Base-by-base conservation (phyloP, 164 flowering plant genomes). In the Malania oleifera region DNA sequence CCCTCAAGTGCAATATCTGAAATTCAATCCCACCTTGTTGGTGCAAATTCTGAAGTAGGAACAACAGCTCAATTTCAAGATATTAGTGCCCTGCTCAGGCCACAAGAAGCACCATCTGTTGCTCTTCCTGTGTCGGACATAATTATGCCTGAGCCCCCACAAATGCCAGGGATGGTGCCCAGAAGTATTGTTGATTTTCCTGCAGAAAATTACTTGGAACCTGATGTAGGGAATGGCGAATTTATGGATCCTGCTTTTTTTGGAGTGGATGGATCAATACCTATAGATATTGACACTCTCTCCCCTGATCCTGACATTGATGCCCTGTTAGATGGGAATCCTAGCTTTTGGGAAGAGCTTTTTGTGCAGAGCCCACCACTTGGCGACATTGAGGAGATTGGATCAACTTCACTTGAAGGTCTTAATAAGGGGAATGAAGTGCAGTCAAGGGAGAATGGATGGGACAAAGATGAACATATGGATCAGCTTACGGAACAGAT, bases 401-500 rank as follows among this genome's bases (percentile, higher is more conserved):
- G 79, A 13, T 59, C 75, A 3, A 43, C 54, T 50, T 39, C 60
- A 3, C 39, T 52, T 14, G 87, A 79, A 45, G 79, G 49, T 45
- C 22, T 43, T 46, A 27, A 58, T 13, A 62, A 58, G 26, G 77
- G 41, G 59, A 63, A 34, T 25, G 80, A 71, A 29, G 60, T 1
- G n/a, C 72, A 74, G 50, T 70, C 66, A 17, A 38, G 45, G 50
- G 83, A 69, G 52, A 85, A 82, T 45, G 88, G 79, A 55, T 78
- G 85, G 91, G 67, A 67, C 44, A 84, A 76, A 45, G 18, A 61
- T n/a, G 78, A 82, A 64, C 52, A 71, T 54, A 64, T 92, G 87
- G 85, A 83, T 19, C 75, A 72, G 63, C 84, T 92, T n/a, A 87
- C 95, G 0, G 84, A 85, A 70, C 84, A 84, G 66, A 85, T 87